Evolutionary conservation across 2,329 filamentous ascomycete species (phyloP).

Genomic region (Cylindrodendrum hubeiense): DNA sequence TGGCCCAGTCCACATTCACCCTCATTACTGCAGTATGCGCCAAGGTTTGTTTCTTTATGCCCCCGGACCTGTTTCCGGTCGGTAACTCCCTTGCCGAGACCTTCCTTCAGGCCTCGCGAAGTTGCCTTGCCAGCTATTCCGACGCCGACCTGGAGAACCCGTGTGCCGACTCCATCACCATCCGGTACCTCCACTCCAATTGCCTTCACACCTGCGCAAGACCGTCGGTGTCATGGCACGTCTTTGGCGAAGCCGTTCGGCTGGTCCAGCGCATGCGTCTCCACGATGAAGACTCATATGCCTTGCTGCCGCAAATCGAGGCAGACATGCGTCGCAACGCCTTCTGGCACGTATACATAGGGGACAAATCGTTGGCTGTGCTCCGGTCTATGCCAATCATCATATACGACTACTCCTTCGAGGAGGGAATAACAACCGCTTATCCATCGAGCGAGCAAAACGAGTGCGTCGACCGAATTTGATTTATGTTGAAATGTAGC

Average conservation of each 20-base stretch:
- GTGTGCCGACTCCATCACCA: not conserved
- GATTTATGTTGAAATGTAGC: not conserved
- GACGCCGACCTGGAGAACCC: not conserved
- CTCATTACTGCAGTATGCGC: constrained; percentile 3
- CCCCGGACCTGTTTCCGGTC: not conserved
- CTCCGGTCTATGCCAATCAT: not conserved
- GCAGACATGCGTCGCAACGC: not conserved
- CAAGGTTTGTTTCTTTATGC: not conserved
- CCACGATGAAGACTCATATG: not conserved
- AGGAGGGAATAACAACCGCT: not conserved
- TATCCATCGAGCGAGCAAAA: not conserved
- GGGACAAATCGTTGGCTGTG: not conserved
- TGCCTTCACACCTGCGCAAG: constrained; percentile 1
- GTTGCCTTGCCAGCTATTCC: not conserved
- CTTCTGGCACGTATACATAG: not conserved
- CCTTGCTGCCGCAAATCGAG: not conserved
- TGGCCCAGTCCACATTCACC: not conserved
- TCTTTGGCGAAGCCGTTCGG: not conserved
- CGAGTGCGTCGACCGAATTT: not conserved
- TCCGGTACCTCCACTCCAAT: not conserved
- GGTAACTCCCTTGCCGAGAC: not conserved
- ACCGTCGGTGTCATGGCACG: not conserved
- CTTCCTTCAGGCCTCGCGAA: not conserved
- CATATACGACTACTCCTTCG: not conserved
- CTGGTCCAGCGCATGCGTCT: not conserved